Conservation (phyloP, 106 monocot genomes). For the Dendrobium nobile region DNA sequence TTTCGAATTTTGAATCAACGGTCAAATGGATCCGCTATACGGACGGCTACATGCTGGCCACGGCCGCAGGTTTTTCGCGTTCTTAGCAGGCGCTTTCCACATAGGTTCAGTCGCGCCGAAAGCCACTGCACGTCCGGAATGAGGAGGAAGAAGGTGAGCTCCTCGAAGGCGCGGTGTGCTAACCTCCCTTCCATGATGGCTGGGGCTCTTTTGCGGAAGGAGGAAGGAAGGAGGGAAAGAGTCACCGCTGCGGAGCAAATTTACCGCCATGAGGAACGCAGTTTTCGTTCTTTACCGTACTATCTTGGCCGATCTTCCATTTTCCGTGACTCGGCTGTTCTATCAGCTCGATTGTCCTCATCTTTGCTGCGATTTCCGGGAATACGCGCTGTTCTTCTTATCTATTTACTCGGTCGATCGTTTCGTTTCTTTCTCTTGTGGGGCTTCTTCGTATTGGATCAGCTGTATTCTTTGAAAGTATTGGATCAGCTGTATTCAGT, state of each 20-base stretch:
- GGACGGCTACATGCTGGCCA: constrained; percentile 2
- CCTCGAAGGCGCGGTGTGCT: not conserved
- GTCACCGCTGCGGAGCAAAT: not conserved
- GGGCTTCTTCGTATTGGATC: not conserved
- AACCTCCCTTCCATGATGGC: not conserved
- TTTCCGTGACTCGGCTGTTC: not conserved
- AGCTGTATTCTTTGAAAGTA: not conserved
- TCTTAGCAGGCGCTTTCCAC: not conserved
- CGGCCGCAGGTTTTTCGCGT: not conserved
- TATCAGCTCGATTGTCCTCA: not conserved
- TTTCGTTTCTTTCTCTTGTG: not conserved
- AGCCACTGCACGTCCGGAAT: not conserved
- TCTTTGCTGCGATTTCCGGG: constrained; percentile 7
- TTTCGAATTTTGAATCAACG: not conserved
- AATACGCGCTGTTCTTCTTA: not conserved
- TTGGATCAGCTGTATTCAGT: not conserved
- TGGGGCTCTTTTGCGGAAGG: not conserved
- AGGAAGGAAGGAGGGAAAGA: not conserved
- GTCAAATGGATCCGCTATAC: not conserved
- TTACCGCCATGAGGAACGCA: constrained; percentile 7
- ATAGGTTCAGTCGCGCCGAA: not conserved
- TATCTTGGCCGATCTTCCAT: not conserved
- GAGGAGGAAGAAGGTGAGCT: not conserved
- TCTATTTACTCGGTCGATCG: constrained; percentile 3
- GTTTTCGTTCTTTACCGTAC: not conserved